These are phyloP conservation scores for Eimeria praecox DNA, from an alignment of 169 alveolate species.

Conservation along the genomic window DNA sequence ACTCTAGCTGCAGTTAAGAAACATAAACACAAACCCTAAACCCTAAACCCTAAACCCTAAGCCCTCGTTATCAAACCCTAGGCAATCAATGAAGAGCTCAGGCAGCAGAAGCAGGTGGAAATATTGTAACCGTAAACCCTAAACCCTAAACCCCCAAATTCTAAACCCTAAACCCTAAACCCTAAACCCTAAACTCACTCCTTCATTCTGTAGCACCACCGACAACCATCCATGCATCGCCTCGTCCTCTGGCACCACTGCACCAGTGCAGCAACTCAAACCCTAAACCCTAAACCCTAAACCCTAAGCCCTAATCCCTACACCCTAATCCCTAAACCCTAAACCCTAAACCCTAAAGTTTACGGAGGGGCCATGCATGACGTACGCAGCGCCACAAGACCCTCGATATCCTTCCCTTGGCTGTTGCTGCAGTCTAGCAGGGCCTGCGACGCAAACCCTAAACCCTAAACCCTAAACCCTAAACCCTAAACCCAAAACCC, in stretches of 20 bases:
- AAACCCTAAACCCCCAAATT: too few relatives aligned
- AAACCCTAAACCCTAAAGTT: conserved; percentile 6
- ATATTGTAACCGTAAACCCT: background rate
- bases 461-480: conserved; percentile 43
- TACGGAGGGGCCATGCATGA: background rate
- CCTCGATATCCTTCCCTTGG: conserved; percentile 19
- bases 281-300: conserved; percentile 50
- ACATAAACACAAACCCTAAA: background rate
- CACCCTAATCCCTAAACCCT: conserved; percentile 11
- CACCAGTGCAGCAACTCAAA: background rate
- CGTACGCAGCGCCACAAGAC: conserved; percentile 58
- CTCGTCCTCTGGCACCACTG: conserved; percentile 55
- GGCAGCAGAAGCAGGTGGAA: background rate
- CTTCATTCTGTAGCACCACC: conserved; percentile 51
- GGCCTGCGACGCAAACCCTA: conserved; percentile 25
- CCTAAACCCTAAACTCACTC: background rate
- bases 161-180: background rate
- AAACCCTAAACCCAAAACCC: background rate
- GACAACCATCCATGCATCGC: conserved; percentile 37
- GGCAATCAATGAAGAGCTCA: background rate
- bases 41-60: conserved; percentile 26
- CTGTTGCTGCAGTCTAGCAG: conserved; percentile 50
- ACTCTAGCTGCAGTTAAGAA: conserved; percentile 7
- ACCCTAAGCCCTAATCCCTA: background rate
- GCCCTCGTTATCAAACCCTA: background rate